Evolutionary conservation across 2,329 filamentous ascomycete species (phyloP), one percentile per base, ranked within the genome.

Genomic region (Fusarium domesticum): DNA sequence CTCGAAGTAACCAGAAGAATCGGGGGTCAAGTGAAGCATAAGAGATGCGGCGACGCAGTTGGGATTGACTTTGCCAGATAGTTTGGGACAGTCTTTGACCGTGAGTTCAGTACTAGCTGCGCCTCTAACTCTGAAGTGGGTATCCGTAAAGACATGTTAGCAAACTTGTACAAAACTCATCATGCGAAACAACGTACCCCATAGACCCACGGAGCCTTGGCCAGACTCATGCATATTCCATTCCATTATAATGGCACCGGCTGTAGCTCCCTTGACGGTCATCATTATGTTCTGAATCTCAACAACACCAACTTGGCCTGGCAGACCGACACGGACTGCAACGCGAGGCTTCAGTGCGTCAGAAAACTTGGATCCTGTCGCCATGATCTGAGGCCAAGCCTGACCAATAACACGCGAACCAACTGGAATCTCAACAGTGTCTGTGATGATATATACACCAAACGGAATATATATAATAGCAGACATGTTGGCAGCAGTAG

Each of bases 201-300:
- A 81, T 55, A 83, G 71, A 4, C 73, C 79, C 0, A 64, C 66
- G 3, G 68, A 66, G 8, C 70, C 71, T 28, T 64, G 58, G 5
- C 35, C 36, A 1, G 50, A 53, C 7, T 66, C 67, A 6, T 63
- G 68, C 2, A 85, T 66, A 58, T 87, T 87, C 74, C 79, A 86
- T 54, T 87, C 71, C 42, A 87, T 75, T 6, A 87, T 65, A 3
- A 84, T 72, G 1, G 80, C 79, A 32, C 83, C 80, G 8, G 77
- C 69, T n/a, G 78, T 71, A 7, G 76, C 70, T 2, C 81, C 83
- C 49, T 75, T 69, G 1, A 78, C 82, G 49, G 75, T 75, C 15
- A 88, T 69, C 25, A 87, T 74, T 59, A 84, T 74, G 48, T 85
- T 81, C 1, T 74, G 77, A 68, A 80, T 78, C 60, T 87, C 81